These are phyloP conservation scores for Phytophthora uliginosa DNA, from an alignment of 352 stramenopile genomes.

Conservation along the genomic window DNA sequence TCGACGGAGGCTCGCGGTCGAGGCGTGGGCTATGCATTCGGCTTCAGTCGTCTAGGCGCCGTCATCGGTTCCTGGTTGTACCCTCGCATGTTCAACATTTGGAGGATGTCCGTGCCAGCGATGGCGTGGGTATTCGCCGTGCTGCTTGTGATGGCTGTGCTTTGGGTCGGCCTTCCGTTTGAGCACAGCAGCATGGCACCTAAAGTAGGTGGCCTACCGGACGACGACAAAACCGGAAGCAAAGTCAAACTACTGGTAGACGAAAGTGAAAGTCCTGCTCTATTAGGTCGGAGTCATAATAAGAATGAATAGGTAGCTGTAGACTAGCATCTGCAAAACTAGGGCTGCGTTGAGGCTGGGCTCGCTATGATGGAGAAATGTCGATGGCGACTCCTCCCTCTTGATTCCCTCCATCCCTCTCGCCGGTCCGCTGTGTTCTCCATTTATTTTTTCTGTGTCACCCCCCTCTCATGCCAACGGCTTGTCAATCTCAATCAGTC, in stretches of 20 bases:
- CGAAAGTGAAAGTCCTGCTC: not conserved
- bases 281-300: not conserved
- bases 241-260: not conserved
- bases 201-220: not conserved
- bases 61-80: slow-evolving; percentile 27
- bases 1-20: slow-evolving; percentile 17
- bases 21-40: slow-evolving; percentile 25
- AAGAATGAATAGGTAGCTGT: not conserved
- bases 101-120: slow-evolving; percentile 25
- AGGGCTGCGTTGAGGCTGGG: too few species aligned
- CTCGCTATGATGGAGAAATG: too few species aligned
- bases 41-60: slow-evolving; percentile 22
- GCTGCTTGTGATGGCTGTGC: slow-evolving; percentile 5
- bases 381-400: too few species aligned
- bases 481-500: too few species aligned
- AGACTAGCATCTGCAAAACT: too few species aligned
- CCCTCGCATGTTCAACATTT: slow-evolving; percentile 40
- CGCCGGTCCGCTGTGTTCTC: too few species aligned
- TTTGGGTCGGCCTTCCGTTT: not conserved
- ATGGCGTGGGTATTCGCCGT: slow-evolving; percentile 30
- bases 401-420: too few species aligned
- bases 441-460: too few species aligned
- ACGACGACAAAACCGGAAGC: not conserved
- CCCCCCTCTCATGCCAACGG: too few species aligned
- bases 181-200: not conserved